Evolutionary conservation across 139 green algal species (phyloP), one percentile per base, ranked within the genome.

Genomic region (Chlamydomonas urium): DNA sequence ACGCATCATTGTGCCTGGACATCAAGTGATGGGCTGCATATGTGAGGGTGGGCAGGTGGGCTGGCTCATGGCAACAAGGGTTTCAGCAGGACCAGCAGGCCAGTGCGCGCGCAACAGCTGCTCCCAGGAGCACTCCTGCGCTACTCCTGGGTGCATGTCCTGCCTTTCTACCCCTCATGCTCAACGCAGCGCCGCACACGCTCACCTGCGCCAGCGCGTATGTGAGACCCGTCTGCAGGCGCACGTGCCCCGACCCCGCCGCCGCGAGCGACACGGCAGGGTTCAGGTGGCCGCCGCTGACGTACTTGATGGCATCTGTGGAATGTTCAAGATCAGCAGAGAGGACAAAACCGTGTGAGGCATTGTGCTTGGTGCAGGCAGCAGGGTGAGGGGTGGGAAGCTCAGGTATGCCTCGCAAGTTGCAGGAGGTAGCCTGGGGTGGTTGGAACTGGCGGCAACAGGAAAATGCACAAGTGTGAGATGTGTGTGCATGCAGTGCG

Each of bases 221-320:
- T 10, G 74, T 33, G 24, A 72, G 4, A 63, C 76, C 0, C 66
- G 76, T 57, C 37, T 23, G 29, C 62, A 58, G 83, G 33, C 14
- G 66, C 23, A 66, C 69, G 71, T 86, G 81, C 17, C 81, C 81
- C 1, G 81, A 83, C 26, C 58, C 47, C 2, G 70, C 38, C 5
- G 65, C 76, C 38, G 76, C 76, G 32, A 86, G 74, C 0, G 37
- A 69, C 4, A 86, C 69, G 14, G 61, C 74, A 4, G 81, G 81
- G 74, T 86, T 86, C 23, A 86, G 69, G 71, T 86, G 81, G 47
- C 81, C 81, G 24, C 81, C 81, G 38, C 66, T 61, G 28, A 63
- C 8, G 66, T 71, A 57, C 37, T 28, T 45, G 29, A 10, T 68
- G 34, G 17, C 60, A 68, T 68, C 60, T 34, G 56, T 17, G 42